These are phyloP conservation scores for Wickerhamiella occidentalis DNA, from an alignment of 805 yeast species.

Conservation along the genomic window DNA sequence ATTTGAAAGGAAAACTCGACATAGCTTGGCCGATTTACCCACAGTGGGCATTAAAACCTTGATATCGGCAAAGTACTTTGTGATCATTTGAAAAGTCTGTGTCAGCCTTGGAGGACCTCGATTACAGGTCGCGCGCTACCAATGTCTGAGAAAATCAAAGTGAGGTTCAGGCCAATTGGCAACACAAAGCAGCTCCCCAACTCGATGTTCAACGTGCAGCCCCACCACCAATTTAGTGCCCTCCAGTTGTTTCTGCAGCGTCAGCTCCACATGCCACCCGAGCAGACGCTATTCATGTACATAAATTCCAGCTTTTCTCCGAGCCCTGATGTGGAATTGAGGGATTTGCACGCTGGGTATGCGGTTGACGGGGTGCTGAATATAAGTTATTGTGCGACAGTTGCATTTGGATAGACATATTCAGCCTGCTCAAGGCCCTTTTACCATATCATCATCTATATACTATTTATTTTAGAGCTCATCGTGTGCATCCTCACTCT, in stretches of 20 bases:
- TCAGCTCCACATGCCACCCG: conserved; percentile 25
- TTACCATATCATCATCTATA: too few relatives aligned
- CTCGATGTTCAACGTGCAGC: conserved; percentile 35
- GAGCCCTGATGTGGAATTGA: conserved; percentile 29
- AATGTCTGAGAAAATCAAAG: conserved; percentile 21
- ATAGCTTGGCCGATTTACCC: conserved; percentile 45
- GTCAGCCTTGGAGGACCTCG: too few relatives aligned
- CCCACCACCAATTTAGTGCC: conserved; percentile 36
- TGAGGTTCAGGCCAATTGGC: conserved; percentile 44
- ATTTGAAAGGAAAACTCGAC: conserved; percentile 65
- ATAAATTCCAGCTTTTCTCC: conserved; percentile 33
- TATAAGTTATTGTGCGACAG: conserved; percentile 27
- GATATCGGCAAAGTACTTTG: conserved; percentile 74
- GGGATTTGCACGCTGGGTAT: conserved; percentile 22
- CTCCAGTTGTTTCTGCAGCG: conserved; percentile 35
- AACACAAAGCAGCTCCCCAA: conserved; percentile 40
- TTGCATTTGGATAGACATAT: conserved; percentile 27
- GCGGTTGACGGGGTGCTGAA: conserved; percentile 25
- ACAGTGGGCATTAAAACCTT: conserved; percentile 43
- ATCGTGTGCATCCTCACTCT: conserved; percentile 11
- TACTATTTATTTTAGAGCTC: conserved; percentile 12
- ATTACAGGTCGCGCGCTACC: background rate
- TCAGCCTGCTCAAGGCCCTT: too few relatives aligned
- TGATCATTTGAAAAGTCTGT: conserved; percentile 46
- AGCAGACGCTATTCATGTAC: conserved; percentile 31